phyloP scores from a whole-genome alignment of 345 rosid genomes.

The Acer yangbiense region DNA sequence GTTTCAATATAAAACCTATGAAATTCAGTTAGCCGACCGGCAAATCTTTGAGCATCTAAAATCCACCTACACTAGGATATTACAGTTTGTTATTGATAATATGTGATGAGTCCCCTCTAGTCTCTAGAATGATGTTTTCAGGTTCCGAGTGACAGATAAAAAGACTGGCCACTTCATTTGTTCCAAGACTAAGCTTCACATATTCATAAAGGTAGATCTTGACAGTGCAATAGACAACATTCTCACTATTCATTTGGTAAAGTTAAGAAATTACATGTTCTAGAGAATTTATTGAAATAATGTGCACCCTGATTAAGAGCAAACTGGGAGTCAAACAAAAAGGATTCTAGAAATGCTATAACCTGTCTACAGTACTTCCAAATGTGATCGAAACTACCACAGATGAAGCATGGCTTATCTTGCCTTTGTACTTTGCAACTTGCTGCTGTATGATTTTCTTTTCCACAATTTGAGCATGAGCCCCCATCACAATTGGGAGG shows the following conservation, averaged over 20 bases:
- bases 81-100: neutral
- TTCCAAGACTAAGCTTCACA: neutral
- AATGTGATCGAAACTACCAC: constrained; percentile 28
- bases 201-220: neutral
- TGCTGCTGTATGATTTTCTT: constrained; percentile 16
- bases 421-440: constrained; percentile 14
- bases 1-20: neutral
- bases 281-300: neutral
- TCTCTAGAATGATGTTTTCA: neutral
- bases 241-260: neutral
- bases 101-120: neutral
- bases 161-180: neutral
- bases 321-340: neutral
- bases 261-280: neutral
- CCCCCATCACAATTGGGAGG: constrained; percentile 17
- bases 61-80: neutral
- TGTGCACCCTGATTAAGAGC: neutral
- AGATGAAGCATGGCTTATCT: constrained; percentile 30
- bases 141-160: neutral
- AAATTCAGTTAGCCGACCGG: neutral
- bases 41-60: no score
- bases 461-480: constrained; percentile 18
- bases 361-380: constrained; percentile 37
- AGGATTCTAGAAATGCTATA: constrained; percentile 5
- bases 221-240: neutral